phyloP scores from a whole-genome alignment of 768 basidiomycete genomes.

The Gymnopilus dilepis region DNA sequence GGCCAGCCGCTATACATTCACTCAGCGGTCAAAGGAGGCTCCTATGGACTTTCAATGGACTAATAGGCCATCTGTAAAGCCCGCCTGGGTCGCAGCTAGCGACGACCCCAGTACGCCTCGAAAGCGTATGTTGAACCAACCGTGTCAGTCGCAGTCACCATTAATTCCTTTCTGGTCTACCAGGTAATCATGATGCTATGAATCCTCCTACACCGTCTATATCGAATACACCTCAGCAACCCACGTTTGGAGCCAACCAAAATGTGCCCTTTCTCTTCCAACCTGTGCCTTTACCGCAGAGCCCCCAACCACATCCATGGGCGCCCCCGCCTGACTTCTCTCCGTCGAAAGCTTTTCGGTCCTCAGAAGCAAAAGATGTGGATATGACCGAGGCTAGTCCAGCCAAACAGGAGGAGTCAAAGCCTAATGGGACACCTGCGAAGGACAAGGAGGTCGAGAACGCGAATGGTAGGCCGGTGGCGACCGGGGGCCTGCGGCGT shows the following conservation, averaged over 20 bases:
- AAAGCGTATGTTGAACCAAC: constrained; percentile 64
- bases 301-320: constrained; percentile 66
- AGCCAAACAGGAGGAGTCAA: constrained; percentile 35
- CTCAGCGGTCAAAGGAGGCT: constrained; percentile 70
- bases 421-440: constrained; percentile 29
- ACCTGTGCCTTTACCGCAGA: constrained; percentile 42
- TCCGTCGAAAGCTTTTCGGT: constrained; percentile 62
- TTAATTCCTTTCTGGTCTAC: constrained; percentile 6
- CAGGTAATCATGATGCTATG: constrained; percentile 45
- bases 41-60: constrained; percentile 94
- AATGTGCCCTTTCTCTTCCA: constrained; percentile 78
- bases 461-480: constrained; percentile 54
- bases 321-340: constrained; percentile 66
- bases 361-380: constrained; percentile 63
- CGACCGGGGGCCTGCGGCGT: constrained; percentile 67
- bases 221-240: constrained; percentile 40
- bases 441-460: constrained; percentile 43
- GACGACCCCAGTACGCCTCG: constrained; percentile 60
- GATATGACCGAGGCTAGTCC: constrained; percentile 81
- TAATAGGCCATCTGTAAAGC: constrained; percentile 59
- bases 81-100: constrained; percentile 56
- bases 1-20: constrained; percentile 12
- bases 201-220: constrained; percentile 50
- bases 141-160: not conserved
- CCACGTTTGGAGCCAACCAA: constrained; percentile 67